These are phyloP conservation scores for Pichia manshurica DNA, from an alignment of 805 yeast genomes.

Conservation along the genomic window DNA sequence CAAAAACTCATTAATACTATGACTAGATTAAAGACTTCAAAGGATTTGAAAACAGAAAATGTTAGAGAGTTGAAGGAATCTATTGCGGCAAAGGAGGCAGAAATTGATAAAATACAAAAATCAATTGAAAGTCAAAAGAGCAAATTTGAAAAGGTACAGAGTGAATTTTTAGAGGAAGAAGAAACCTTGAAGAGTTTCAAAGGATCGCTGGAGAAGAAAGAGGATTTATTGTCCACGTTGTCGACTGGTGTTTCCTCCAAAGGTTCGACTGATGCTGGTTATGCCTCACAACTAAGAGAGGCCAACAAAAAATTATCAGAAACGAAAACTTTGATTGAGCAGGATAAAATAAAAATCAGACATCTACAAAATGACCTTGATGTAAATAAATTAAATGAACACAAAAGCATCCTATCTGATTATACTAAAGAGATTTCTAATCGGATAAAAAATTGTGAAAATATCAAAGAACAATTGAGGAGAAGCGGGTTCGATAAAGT, in stretches of 20 bases:
- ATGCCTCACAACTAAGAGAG: slow-evolving; percentile 61
- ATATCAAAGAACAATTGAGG: slow-evolving; percentile 38
- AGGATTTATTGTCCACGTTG: slow-evolving; percentile 73
- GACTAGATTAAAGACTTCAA: slow-evolving; percentile 62
- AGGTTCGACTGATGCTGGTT: slow-evolving; percentile 75
- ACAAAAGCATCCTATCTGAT: slow-evolving; percentile 45
- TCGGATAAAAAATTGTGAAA: slow-evolving; percentile 34
- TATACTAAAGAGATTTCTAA: slow-evolving; percentile 43
- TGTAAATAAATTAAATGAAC: slow-evolving; percentile 38
- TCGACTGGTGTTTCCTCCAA: slow-evolving; percentile 86
- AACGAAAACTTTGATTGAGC: slow-evolving; percentile 51
- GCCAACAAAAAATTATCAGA: slow-evolving; percentile 52
- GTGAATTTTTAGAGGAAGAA: slow-evolving; percentile 40
- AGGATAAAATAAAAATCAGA: slow-evolving; percentile 50
- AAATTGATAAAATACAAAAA: slow-evolving; percentile 30
- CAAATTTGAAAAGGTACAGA: slow-evolving; percentile 31
- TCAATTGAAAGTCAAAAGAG: slow-evolving; percentile 13
- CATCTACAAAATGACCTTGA: slow-evolving; percentile 46
- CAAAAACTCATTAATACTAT: slow-evolving; percentile 52
- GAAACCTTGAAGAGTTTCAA: slow-evolving; percentile 40
- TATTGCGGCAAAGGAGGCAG: slow-evolving; percentile 31
- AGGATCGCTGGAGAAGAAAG: slow-evolving; percentile 49
- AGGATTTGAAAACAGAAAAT: slow-evolving; percentile 52
- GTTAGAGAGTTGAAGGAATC: slow-evolving; percentile 45
- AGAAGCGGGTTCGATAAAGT: slow-evolving; percentile 54